Base-by-base conservation (phyloP, 495 filamentous ascomycete genomes). In the Rhypophila decipiens region DNA sequence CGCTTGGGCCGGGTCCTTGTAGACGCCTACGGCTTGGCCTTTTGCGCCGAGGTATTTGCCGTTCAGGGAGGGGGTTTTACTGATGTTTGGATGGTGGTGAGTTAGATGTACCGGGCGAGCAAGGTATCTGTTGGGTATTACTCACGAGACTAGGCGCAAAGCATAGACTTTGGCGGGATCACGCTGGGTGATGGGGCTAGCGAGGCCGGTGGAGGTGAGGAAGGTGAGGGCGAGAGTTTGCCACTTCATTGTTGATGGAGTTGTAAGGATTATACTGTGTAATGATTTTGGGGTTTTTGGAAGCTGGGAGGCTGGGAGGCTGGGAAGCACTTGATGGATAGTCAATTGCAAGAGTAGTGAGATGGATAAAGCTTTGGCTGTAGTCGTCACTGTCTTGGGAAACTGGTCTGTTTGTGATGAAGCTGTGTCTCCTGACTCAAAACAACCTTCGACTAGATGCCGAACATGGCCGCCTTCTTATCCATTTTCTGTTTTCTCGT, bases 201-300 rank as follows among this genome's bases (percentile, higher is more conserved):
- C 44, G 19, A 47, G 34, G 22, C 44, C 44, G 20, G 36, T 29
- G 23, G 44, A 15, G 20, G 44, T 36, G n/a, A 47, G 19, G 21
- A 47, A 24, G 43, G 15, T 24, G 13, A 47, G 34, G 35, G 44
- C 18, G 35, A 45, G 31, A 10, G 44, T 22, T 18, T 38, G 34
- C 44, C 44, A 47, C 44, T 47, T 47, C 44, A 47, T 47, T 15
- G n/a, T n/a, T 45, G 31, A 33, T 19, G 24, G 18, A 10, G 23
- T 44, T 44, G 13, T 7, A 20, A 23, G 4, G 27, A 13, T 45
- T 35, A 20, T 36, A 23, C 5, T 1, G 23, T 5, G 15, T 36
- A 20, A 20, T 37, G 31, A 23, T 36, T 29, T 9, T 36, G 19
- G 8, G 4, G 17, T 12, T 23, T 29, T 12, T 36, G 15, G 43